Evolutionary conservation across 371 early-diverging fungal species (phyloP).

Genomic region (Blakeslea trispora): DNA sequence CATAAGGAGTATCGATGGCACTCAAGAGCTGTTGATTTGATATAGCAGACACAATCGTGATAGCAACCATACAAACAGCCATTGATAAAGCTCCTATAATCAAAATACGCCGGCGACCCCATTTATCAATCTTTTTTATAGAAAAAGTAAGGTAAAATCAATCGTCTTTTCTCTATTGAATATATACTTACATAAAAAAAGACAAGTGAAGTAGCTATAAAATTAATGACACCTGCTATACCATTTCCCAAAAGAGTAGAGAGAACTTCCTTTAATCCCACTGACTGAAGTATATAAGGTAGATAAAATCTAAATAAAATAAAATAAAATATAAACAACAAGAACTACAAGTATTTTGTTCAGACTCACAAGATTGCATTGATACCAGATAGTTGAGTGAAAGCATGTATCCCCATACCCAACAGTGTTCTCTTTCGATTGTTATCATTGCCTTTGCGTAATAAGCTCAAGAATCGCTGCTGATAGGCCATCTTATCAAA

Average conservation of each 20-base stretch:
- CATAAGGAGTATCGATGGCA: not conserved
- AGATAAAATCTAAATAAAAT: slow-evolving; percentile 50
- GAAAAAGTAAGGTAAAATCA: no score
- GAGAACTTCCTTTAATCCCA: slow-evolving; percentile 55
- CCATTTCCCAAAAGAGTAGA: slow-evolving; percentile 66
- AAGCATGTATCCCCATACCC: slow-evolving; percentile 70
- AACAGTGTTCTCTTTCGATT: slow-evolving; percentile 61
- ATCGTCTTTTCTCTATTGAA: no score
- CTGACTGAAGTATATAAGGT: slow-evolving; percentile 64
- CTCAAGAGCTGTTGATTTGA: slow-evolving; percentile 27
- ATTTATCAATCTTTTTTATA: slow-evolving; percentile 61
- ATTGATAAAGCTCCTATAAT: slow-evolving; percentile 48
- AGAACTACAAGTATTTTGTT: not conserved
- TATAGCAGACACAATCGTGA: slow-evolving; percentile 49
- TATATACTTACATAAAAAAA: slow-evolving; percentile 61
- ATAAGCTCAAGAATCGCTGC: slow-evolving; percentile 57
- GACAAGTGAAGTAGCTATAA: slow-evolving; percentile 69
- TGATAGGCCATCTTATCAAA: slow-evolving; percentile 73
- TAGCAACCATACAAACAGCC: slow-evolving; percentile 41
- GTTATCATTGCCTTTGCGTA: slow-evolving; percentile 56
- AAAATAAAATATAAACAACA: not conserved
- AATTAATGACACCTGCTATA: slow-evolving; percentile 65
- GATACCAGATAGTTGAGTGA: slow-evolving; percentile 79
- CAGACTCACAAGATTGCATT: slow-evolving; percentile 68
- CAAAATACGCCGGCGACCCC: slow-evolving; percentile 60